Conservation (phyloP, 176 grass and related monocot species). For the Hyparrhenia diplandra region DNA sequence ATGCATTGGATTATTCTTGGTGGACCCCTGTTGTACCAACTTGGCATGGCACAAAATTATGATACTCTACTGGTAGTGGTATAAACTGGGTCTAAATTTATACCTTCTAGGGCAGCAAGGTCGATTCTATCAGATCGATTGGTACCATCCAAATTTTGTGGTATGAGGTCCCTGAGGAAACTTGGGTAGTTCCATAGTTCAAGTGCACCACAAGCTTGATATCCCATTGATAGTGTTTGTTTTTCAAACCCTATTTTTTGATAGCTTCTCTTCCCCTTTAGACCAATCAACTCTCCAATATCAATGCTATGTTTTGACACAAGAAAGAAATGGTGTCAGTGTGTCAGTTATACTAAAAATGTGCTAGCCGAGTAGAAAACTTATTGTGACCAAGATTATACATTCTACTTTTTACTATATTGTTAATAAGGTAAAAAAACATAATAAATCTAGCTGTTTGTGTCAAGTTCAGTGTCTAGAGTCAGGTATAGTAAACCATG, state of each 20-base stretch:
- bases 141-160: conserved; percentile 58
- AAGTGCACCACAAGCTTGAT: conserved; percentile 8
- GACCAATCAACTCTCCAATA: no score
- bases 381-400: not conserved
- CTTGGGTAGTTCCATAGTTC: conserved; percentile 70
- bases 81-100: no score
- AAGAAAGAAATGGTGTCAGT: no score
- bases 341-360: no score
- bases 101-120: no score
- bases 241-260: no score
- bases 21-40: conserved; percentile 19
- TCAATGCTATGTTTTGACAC: no score
- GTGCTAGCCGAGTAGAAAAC: no score
- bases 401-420: not conserved
- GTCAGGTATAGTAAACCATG: no score
- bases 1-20: conserved; percentile 22
- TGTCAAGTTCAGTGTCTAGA: not conserved
- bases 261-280: no score
- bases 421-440: not conserved
- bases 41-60: conserved; percentile 23
- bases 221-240: no score
- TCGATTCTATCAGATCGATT: not conserved
- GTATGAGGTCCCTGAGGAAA: conserved; percentile 50
- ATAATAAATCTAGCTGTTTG: not conserved
- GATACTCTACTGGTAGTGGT: no score